Percentiles rank a stretch among this genome's conserved stretches.
Conservation (phyloP, 2,329 filamentous ascomycete species). For the Ophiostoma australiae region DNA sequence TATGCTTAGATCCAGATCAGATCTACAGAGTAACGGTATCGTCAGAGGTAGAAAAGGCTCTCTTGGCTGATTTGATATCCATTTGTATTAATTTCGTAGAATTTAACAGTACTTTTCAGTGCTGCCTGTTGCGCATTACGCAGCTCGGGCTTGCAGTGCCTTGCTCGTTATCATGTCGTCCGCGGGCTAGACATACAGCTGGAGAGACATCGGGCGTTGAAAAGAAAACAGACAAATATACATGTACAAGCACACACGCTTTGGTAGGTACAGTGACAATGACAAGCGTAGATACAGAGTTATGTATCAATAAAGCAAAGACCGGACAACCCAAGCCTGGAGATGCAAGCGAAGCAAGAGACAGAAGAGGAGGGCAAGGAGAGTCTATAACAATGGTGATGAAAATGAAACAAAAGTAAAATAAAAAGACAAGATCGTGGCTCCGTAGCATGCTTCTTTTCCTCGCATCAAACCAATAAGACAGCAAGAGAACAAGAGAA, state of each 20-base stretch:
- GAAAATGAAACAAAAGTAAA: background rate
- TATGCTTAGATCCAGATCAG: background rate
- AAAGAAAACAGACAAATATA: slow-evolving; percentile 12
- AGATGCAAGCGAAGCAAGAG: background rate
- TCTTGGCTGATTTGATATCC: background rate
- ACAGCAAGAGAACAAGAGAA: too few relatives aligned
- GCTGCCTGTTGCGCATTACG: slow-evolving; percentile 7
- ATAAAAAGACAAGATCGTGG: background rate
- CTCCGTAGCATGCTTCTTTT: background rate
- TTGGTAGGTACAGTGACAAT: background rate
- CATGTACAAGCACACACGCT: background rate
- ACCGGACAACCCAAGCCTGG: background rate
- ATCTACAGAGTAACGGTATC: too few relatives aligned
- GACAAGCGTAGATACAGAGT: background rate
- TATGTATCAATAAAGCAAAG: background rate
- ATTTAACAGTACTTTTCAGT: background rate
- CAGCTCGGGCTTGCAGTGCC: background rate
- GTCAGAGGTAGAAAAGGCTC: background rate
- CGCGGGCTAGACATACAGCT: background rate
- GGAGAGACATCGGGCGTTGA: background rate
- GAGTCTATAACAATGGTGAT: slow-evolving; percentile 1
- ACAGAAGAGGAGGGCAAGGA: background rate
- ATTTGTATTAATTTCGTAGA: background rate
- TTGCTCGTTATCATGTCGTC: background rate
- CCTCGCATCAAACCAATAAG: background rate